phyloP scores from a whole-genome alignment of 2,329 filamentous ascomycete species.

The Fusarium hainanense region DNA sequence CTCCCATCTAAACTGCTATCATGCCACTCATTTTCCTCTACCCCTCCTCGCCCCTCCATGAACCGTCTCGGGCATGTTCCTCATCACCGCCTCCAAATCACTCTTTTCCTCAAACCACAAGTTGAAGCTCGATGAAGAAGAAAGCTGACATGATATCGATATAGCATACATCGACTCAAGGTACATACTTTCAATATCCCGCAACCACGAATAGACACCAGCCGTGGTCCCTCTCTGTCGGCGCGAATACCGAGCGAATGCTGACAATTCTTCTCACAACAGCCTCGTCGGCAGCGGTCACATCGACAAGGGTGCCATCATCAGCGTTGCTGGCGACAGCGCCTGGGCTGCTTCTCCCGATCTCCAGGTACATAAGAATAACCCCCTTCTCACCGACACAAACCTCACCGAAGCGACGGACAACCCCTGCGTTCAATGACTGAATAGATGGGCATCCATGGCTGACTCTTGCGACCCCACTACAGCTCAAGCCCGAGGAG shows the following conservation, averaged over 20 bases:
- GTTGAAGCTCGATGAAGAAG: constrained; percentile 4
- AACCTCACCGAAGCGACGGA: constrained; percentile 1
- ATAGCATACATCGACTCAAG: constrained; percentile 64
- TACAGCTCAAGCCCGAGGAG: constrained; percentile 61
- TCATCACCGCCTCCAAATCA: constrained; percentile 43
- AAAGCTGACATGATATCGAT: constrained; percentile 32
- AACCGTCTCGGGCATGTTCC: constrained; percentile 9
- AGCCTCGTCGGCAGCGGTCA: constrained; percentile 85
- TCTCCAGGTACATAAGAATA: constrained; percentile 78
- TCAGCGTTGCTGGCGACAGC: constrained; percentile 83
- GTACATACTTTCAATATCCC: constrained; percentile 49
- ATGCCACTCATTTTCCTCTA: constrained; percentile 8
- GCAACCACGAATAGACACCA: not conserved
- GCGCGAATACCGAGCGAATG: constrained; percentile 30
- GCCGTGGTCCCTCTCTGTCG: not conserved
- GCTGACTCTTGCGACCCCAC: constrained; percentile 21
- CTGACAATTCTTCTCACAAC: constrained; percentile 42
- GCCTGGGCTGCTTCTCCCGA: constrained; percentile 77
- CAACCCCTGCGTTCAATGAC: not conserved
- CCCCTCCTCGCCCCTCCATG: constrained; percentile 37
- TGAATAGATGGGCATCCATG: not conserved
- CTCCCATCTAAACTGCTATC: constrained; percentile 4
- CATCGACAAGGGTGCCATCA: constrained; percentile 85
- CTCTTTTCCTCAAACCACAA: constrained; percentile 41
- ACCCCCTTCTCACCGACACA: constrained; percentile 4